These are phyloP conservation scores for Penicillium sp. DNA, from an alignment of 2,329 filamentous ascomycete species.

Conservation along the genomic window DNA sequence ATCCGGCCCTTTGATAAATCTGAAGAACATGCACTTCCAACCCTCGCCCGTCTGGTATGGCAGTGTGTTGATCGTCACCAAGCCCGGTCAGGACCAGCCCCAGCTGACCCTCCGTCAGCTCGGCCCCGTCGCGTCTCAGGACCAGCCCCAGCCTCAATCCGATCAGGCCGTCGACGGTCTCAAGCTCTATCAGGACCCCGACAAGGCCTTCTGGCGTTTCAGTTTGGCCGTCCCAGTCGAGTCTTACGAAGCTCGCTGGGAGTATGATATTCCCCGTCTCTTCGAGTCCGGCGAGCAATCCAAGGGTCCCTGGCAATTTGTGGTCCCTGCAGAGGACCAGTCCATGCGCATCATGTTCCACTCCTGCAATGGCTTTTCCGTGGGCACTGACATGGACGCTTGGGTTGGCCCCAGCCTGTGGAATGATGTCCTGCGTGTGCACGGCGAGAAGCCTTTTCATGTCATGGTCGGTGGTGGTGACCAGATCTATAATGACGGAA, in stretches of 20 bases:
- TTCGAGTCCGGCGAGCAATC: slow-evolving; percentile 57
- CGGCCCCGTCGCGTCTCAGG: slow-evolving; percentile 29
- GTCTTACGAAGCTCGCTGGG: slow-evolving; percentile 70
- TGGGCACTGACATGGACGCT: slow-evolving; percentile 59
- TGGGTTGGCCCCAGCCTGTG: slow-evolving; percentile 60
- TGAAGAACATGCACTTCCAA: slow-evolving; percentile 44
- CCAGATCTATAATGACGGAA: slow-evolving; percentile 73
- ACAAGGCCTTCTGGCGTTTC: slow-evolving; percentile 59
- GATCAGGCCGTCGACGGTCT: slow-evolving; percentile 39
- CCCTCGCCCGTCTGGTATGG: slow-evolving; percentile 62
- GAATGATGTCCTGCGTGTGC: slow-evolving; percentile 61
- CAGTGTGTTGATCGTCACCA: slow-evolving; percentile 77
- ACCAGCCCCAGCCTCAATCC: slow-evolving; percentile 14
- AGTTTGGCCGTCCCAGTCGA: slow-evolving; percentile 60
- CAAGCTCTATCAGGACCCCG: slow-evolving; percentile 57
- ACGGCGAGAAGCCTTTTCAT: slow-evolving; percentile 57
- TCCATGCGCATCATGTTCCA: slow-evolving; percentile 68
- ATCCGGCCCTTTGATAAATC: slow-evolving; percentile 48
- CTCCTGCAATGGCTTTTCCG: slow-evolving; percentile 65
- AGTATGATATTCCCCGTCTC: slow-evolving; percentile 68
- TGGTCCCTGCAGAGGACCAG: slow-evolving; percentile 55
- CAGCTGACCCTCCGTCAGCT: slow-evolving; percentile 50
- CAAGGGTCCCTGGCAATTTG: slow-evolving; percentile 50
- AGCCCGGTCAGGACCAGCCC: slow-evolving; percentile 61
- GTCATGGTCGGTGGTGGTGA: slow-evolving; percentile 86